A percentile compares a stretch with the other conserved stretches of the same genome.
These are phyloP conservation scores for Mortierella sp. DNA, from an alignment of 371 early-diverging fungal species.

Conservation along the genomic window DNA sequence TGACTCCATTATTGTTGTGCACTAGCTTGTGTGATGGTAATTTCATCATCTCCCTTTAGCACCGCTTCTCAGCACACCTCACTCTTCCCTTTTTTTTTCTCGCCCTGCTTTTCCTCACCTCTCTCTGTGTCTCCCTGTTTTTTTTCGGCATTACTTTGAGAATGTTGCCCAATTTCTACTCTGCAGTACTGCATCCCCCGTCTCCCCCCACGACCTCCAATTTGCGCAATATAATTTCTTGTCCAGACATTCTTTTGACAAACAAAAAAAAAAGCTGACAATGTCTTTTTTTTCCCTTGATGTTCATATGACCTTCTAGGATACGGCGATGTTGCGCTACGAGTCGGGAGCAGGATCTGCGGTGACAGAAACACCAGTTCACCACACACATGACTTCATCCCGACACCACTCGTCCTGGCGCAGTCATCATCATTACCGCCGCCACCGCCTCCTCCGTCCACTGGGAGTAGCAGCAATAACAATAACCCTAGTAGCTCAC, in stretches of 20 bases:
- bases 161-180: not conserved
- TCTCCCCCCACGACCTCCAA: no score
- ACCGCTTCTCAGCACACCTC: not conserved
- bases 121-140: not conserved
- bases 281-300: not conserved
- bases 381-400: slow-evolving; percentile 52
- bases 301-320: slow-evolving; percentile 20
- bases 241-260: not conserved
- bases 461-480: slow-evolving; percentile 5
- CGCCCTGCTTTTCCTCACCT: no score
- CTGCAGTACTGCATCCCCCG: not conserved
- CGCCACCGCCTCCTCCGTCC: not conserved
- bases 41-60: not conserved
- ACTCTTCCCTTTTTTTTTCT: not conserved
- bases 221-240: no score
- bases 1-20: not conserved
- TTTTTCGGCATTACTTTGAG: not conserved
- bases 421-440: not conserved
- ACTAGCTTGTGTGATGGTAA: not conserved
- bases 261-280: not conserved
- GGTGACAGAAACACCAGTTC: slow-evolving; percentile 48
- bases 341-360: slow-evolving; percentile 33
- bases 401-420: slow-evolving; percentile 44
- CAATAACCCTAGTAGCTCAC: not conserved
- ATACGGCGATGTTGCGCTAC: slow-evolving; percentile 52